Evolutionary conservation across 2,329 filamentous ascomycete genomes (phyloP).

Genomic region (Lachnellula suecica): DNA sequence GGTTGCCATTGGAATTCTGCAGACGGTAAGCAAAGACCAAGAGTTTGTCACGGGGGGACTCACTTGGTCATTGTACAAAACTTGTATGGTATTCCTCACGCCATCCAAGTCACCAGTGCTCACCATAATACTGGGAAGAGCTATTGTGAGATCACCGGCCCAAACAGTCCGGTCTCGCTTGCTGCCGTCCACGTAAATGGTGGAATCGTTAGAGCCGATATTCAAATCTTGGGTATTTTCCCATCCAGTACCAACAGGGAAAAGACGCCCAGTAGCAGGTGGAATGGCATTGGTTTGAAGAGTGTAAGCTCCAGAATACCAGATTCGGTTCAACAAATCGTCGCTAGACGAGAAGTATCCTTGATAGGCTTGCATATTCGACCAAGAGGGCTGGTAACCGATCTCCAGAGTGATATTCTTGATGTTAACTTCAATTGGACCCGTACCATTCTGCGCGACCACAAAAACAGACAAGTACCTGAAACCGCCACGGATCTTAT

Average conservation of each 20-base stretch:
- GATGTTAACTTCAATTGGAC: slow-evolving; percentile 26
- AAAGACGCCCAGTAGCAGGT: slow-evolving; percentile 31
- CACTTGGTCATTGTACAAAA: slow-evolving; percentile 39
- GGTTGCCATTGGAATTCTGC: slow-evolving; percentile 36
- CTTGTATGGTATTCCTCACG: slow-evolving; percentile 48
- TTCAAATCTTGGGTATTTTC: slow-evolving; percentile 42
- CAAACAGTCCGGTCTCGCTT: slow-evolving; percentile 60
- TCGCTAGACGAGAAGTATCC: slow-evolving; percentile 53
- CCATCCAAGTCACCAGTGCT: slow-evolving; percentile 53
- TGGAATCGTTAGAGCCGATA: slow-evolving; percentile 31
- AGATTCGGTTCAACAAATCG: slow-evolving; percentile 51
- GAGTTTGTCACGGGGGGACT: not conserved
- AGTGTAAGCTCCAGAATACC: slow-evolving; percentile 50
- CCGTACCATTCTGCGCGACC: slow-evolving; percentile 31
- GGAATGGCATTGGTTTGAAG: slow-evolving; percentile 33
- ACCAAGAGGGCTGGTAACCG: slow-evolving; percentile 42
- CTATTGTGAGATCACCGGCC: slow-evolving; percentile 61
- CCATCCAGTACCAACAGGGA: slow-evolving; percentile 32
- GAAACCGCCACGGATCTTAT: slow-evolving; percentile 49
- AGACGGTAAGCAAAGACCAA: slow-evolving; percentile 1
- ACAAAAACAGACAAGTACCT: slow-evolving; percentile 49
- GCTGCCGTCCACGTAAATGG: slow-evolving; percentile 47
- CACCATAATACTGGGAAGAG: slow-evolving; percentile 52
- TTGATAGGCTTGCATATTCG: slow-evolving; percentile 45
- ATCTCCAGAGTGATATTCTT: slow-evolving; percentile 36